These are phyloP conservation scores for Rubroboletus pulcherrimus DNA, from an alignment of 768 basidiomycete species.

Conservation along the genomic window DNA sequence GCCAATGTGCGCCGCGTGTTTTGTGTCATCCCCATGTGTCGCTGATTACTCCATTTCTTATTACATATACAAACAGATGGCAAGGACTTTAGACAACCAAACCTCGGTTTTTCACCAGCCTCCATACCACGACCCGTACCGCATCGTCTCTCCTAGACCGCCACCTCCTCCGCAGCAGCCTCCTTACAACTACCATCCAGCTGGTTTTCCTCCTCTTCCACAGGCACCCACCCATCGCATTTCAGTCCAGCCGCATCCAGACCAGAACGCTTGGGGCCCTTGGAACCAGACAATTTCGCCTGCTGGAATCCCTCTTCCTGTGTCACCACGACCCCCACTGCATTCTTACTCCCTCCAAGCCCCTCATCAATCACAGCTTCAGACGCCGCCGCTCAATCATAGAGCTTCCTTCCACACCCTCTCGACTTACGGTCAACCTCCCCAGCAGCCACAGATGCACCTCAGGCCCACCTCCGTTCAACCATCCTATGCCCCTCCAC, in stretches of 20 bases:
- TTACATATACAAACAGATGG: slow-evolving; percentile 50
- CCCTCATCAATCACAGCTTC: slow-evolving; percentile 21
- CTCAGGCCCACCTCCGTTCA: slow-evolving; percentile 16
- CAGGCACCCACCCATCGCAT: slow-evolving; percentile 9
- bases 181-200: slow-evolving; percentile 14
- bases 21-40: slow-evolving; percentile 8
- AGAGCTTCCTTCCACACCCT: slow-evolving; percentile 20
- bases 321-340: slow-evolving; percentile 21
- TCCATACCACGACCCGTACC: slow-evolving; percentile 22
- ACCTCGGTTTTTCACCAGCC: slow-evolving; percentile 23
- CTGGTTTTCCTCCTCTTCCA: slow-evolving; percentile 9
- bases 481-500: slow-evolving; percentile 18
- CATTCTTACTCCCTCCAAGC: slow-evolving; percentile 13
- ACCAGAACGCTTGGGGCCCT: slow-evolving; percentile 25
- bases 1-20: slow-evolving; percentile 50
- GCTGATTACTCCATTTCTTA: slow-evolving; percentile 19
- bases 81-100: slow-evolving; percentile 55
- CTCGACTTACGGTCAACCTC: slow-evolving; percentile 23
- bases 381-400: slow-evolving; percentile 20
- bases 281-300: slow-evolving; percentile 10
- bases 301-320: slow-evolving; percentile 18
- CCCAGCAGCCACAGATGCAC: slow-evolving; percentile 21
- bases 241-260: slow-evolving; percentile 22
- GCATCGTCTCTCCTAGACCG: slow-evolving; percentile 22
- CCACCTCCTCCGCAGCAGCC: slow-evolving; percentile 22